Evolutionary conservation across 768 basidiomycete genomes (phyloP).

Genomic region (Cubamyces sp.): DNA sequence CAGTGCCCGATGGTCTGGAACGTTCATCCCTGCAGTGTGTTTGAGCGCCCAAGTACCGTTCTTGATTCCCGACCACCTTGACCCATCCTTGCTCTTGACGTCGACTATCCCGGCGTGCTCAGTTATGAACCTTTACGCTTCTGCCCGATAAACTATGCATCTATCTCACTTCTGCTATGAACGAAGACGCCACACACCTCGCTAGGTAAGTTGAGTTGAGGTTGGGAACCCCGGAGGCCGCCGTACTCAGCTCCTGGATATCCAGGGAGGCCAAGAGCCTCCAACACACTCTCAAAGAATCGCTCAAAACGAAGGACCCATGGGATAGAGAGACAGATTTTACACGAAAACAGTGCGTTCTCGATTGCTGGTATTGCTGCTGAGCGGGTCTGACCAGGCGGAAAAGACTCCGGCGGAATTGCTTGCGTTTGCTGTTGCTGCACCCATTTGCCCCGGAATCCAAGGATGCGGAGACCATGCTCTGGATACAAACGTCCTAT

Average conservation of each 20-base stretch:
- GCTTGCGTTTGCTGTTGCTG: slow-evolving; percentile 69
- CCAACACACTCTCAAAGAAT: slow-evolving; percentile 74
- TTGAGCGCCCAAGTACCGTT: not conserved
- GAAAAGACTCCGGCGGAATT: slow-evolving; percentile 67
- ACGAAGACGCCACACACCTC: slow-evolving; percentile 45
- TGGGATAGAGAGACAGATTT: slow-evolving; percentile 89
- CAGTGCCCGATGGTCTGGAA: not conserved
- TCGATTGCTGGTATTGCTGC: not conserved
- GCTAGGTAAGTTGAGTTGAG: slow-evolving; percentile 37
- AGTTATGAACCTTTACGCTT: slow-evolving; percentile 39
- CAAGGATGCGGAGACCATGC: slow-evolving; percentile 77
- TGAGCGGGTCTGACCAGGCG: slow-evolving; percentile 1
- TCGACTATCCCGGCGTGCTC: slow-evolving; percentile 58
- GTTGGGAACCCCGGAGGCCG: slow-evolving; percentile 9
- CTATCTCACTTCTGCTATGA: slow-evolving; percentile 34
- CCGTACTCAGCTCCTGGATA: slow-evolving; percentile 7
- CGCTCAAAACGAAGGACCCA: slow-evolving; percentile 73
- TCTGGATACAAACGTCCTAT: slow-evolving; percentile 95
- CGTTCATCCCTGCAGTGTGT: not conserved
- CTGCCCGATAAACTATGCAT: slow-evolving; percentile 10
- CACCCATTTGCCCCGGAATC: slow-evolving; percentile 74
- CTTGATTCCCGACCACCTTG: slow-evolving; percentile 65
- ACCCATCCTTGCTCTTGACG: slow-evolving; percentile 77
- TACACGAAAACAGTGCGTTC: slow-evolving; percentile 79
- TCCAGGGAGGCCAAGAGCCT: slow-evolving; percentile 78